Base-by-base conservation (phyloP, 2,329 filamentous ascomycete species). In the Ophiognomonia clavigignenti-juglandacearum region DNA sequence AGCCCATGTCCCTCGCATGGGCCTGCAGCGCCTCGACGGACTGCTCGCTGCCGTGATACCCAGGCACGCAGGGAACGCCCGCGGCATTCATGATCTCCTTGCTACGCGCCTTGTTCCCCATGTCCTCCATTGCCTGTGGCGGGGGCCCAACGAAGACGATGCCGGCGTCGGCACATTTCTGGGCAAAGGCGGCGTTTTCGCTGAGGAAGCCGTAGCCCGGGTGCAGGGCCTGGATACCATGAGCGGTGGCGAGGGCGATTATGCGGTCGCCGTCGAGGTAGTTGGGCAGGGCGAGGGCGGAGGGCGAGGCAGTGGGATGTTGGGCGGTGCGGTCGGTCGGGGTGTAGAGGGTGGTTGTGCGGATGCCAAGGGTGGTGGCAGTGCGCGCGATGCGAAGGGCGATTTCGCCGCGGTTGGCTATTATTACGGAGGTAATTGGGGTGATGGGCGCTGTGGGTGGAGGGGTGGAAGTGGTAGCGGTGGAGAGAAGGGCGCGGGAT, bases 71-170 rank as follows among this genome's bases (percentile, higher is more conserved):
- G 4, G 91, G 91, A 4, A 98, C 93, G 8, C 90, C 89, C n/a
- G 93, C 92, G 4, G 82, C 82, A 27, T 81, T 89, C 93, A 98
- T 97, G 61, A 98, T 96, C 63, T 96, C 87, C 67, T 98, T 98
- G 43, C 88, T 93, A 50, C 86, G 77, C 46, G 85, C 90, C 71
- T 96, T 96, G 70, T 95, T 88, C 41, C 91, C 91, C 91, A 96
- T 96, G 50, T 90, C 89, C 48, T 85, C 73, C 61, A 87, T 90
- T 56, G 91, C 91, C 43, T 80, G 77, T 23, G 83, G 82, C 3
- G 93, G 90, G 1, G 93, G 93, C 0, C 93, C 93, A 58, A 98
- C 95, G 63, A 98, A 98, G 46, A 92, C 84, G 54, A 98, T 78
- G 10, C 93, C 93, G 37, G 91, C 91, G 58, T 93, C 83, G 57